Conservation (phyloP, 2,329 filamentous ascomycete species). For the Sarocladium strictum region DNA sequence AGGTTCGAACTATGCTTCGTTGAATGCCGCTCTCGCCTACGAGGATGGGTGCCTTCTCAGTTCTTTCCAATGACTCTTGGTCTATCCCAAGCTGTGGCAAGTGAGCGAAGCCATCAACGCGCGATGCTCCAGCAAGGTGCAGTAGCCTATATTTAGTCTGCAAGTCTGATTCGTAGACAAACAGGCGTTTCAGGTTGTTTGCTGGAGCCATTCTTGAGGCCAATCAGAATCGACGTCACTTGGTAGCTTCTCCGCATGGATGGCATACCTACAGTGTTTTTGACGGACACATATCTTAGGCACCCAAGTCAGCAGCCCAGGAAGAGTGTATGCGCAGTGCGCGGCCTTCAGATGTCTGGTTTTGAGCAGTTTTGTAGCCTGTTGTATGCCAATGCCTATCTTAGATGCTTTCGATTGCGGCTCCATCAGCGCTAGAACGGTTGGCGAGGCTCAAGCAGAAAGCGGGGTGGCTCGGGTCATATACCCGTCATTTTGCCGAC, state of each 20-base stretch:
- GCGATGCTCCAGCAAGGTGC: neutral
- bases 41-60: too few relatives aligned
- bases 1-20: too few relatives aligned
- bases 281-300: too few relatives aligned
- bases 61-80: neutral
- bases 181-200: conserved; percentile 5
- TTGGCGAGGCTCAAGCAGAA: neutral
- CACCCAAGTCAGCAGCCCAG: too few relatives aligned
- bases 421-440: too few relatives aligned
- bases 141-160: conserved; percentile 6
- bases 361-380: too few relatives aligned
- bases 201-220: neutral
- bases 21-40: too few relatives aligned
- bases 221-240: neutral
- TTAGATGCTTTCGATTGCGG: too few relatives aligned
- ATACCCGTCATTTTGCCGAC: neutral
- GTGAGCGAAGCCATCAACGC: neutral
- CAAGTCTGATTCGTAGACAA: neutral
- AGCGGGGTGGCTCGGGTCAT: neutral
- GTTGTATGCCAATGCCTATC: too few relatives aligned
- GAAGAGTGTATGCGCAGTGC: too few relatives aligned
- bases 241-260: neutral
- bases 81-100: neutral
- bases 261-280: too few relatives aligned
- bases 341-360: too few relatives aligned